phyloP scores from a whole-genome alignment of 2,329 filamentous ascomycete genomes.

The Fusarium anguioides region DNA sequence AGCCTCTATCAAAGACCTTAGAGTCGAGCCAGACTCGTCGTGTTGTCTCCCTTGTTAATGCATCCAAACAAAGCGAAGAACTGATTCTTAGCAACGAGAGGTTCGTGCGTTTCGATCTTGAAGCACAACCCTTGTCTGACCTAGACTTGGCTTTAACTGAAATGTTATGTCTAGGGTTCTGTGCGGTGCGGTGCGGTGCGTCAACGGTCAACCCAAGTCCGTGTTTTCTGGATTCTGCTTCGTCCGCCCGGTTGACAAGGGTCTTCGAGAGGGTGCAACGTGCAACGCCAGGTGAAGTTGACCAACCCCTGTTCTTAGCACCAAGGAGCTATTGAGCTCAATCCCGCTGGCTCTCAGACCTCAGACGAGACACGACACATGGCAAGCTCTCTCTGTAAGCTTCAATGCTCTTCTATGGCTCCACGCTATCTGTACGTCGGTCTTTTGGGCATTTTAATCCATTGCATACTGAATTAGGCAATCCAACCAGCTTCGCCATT shows the following conservation, averaged over 20 bases:
- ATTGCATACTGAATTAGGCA: not conserved
- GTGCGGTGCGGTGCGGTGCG: conserved; percentile 15
- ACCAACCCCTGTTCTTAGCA: conserved; percentile 30
- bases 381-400: conserved; percentile 9
- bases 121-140: conserved; percentile 28
- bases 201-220: conserved; percentile 1
- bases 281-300: conserved; percentile 26
- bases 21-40: not conserved
- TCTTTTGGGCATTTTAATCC: conserved; percentile 2
- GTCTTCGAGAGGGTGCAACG: conserved; percentile 24
- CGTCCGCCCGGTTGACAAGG: conserved; percentile 28
- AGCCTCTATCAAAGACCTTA: conserved; percentile 12
- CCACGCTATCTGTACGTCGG: conserved; percentile 10
- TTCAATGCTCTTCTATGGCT: conserved; percentile 9
- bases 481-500: conserved; percentile 10
- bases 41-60: not conserved
- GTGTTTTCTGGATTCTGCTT: conserved; percentile 21
- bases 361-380: conserved; percentile 26
- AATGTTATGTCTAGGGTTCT: conserved; percentile 32
- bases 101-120: conserved; percentile 36
- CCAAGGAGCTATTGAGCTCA: conserved; percentile 12
- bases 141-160: conserved; percentile 34
- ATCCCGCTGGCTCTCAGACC: conserved; percentile 25
- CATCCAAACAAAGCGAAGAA: not conserved
- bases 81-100: conserved; percentile 3